Evolutionary conservation across 768 basidiomycete species (phyloP).

Genomic region (Trametes cingulata): DNA sequence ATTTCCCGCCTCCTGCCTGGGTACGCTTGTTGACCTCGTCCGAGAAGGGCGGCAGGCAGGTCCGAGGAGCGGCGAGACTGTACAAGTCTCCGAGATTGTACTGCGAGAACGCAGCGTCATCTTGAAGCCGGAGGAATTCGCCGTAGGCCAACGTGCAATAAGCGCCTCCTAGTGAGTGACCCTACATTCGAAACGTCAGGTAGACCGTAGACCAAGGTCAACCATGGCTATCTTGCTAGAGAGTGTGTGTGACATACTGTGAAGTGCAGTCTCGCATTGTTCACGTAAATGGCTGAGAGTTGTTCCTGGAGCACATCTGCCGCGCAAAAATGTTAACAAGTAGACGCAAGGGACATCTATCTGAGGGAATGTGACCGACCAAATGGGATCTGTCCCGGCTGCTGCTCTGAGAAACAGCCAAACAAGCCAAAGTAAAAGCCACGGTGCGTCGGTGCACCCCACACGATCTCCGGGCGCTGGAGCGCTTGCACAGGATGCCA

Average conservation of each 20-base stretch:
- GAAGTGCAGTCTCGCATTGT: slow-evolving; percentile 6
- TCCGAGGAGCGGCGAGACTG: neutral
- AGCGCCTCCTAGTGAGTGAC: slow-evolving; percentile 12
- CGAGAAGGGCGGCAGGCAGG: slow-evolving; percentile 5
- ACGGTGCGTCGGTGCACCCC: neutral
- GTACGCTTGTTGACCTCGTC: neutral
- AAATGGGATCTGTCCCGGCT: neutral
- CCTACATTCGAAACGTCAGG: neutral
- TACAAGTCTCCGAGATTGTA: slow-evolving; percentile 14
- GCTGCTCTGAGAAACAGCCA: neutral
- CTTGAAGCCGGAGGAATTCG: slow-evolving; percentile 12
- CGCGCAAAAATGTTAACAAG: too few relatives aligned
- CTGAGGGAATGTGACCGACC: neutral
- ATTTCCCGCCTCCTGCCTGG: neutral
- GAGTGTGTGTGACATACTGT: neutral
- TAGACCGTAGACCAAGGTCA: too few relatives aligned
- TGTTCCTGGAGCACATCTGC: slow-evolving; percentile 5
- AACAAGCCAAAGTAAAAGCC: slow-evolving; percentile 5
- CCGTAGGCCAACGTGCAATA: slow-evolving; percentile 9
- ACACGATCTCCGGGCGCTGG: neutral
- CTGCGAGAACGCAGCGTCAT: neutral
- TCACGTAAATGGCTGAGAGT: neutral
- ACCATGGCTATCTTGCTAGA: too few relatives aligned
- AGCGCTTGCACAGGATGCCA: neutral
- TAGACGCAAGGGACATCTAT: neutral